Evolutionary conservation across 108 stramenopile genomes (phyloP).

Genomic region (Nannochloropsis oceanica): DNA sequence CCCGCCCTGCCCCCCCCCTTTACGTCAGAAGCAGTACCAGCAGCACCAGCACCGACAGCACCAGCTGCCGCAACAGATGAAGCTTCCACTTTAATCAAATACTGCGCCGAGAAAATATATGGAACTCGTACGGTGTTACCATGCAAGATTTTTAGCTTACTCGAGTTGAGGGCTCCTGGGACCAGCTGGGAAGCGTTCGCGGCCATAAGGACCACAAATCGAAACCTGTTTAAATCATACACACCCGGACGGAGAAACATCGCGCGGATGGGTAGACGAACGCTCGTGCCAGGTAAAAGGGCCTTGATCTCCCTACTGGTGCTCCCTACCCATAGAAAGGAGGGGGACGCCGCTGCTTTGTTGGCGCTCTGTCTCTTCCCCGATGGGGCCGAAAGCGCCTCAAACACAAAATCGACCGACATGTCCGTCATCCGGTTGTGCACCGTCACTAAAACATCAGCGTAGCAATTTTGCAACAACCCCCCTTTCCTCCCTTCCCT

Average conservation of each 20-base stretch:
- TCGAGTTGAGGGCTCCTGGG: neutral
- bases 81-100: neutral
- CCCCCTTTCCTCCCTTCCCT: neutral
- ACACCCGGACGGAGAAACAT: slow-evolving; percentile 18
- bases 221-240: slow-evolving; percentile 24
- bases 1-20: neutral
- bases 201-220: slow-evolving; percentile 5
- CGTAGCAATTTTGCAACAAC: neutral
- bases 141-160: neutral
- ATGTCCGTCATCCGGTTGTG: neutral
- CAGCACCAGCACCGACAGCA: neutral
- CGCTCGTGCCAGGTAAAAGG: neutral
- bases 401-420: neutral
- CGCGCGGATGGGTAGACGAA: neutral
- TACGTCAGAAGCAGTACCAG: neutral
- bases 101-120: neutral
- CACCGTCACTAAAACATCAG: neutral
- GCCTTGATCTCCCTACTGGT: neutral
- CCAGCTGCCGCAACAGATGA: neutral
- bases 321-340: neutral
- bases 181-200: neutral
- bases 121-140: neutral
- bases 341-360: neutral
- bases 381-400: neutral
- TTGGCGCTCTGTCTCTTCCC: neutral